phyloP scores from a whole-genome alignment of 805 yeast species.

The Zygoascus ofunaensis region DNA sequence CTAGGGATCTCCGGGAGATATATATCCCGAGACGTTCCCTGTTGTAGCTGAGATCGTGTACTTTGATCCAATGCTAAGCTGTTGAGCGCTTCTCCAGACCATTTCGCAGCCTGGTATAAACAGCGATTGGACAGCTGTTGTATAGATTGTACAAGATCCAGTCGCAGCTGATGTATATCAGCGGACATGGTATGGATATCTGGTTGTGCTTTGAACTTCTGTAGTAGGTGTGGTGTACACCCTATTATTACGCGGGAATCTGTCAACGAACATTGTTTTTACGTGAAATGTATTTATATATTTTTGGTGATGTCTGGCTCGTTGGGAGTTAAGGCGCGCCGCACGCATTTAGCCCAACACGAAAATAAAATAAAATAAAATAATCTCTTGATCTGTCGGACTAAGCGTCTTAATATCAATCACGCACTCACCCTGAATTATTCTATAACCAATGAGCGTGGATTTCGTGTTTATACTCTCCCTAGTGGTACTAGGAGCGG shows the following conservation, averaged over 20 bases:
- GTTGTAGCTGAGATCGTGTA: constrained; percentile 10
- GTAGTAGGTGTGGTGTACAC: too few relatives aligned
- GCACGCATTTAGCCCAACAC: too few relatives aligned
- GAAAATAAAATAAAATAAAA: too few relatives aligned
- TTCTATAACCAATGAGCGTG: constrained; percentile 6
- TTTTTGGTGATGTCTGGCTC: too few relatives aligned
- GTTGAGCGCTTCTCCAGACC: constrained; percentile 62
- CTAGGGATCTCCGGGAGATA: constrained; percentile 1
- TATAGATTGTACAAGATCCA: constrained; percentile 28
- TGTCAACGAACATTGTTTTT: too few relatives aligned
- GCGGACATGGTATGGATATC: too few relatives aligned
- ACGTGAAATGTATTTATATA: too few relatives aligned
- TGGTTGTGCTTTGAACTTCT: too few relatives aligned
- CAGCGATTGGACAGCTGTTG: constrained; percentile 45
- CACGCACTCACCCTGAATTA: neutral
- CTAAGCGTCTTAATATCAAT: neutral
- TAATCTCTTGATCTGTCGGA: neutral
- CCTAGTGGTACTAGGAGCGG: neutral
- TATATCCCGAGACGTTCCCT: neutral
- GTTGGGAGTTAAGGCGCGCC: too few relatives aligned
- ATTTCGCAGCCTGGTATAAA: constrained; percentile 63
- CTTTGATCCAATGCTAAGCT: constrained; percentile 37
- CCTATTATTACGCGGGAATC: too few relatives aligned
- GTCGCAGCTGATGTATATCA: neutral
- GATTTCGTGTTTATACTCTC: constrained; percentile 5